Evolutionary conservation across 345 rosid genomes (phyloP).

Genomic region (Salix exigua): DNA sequence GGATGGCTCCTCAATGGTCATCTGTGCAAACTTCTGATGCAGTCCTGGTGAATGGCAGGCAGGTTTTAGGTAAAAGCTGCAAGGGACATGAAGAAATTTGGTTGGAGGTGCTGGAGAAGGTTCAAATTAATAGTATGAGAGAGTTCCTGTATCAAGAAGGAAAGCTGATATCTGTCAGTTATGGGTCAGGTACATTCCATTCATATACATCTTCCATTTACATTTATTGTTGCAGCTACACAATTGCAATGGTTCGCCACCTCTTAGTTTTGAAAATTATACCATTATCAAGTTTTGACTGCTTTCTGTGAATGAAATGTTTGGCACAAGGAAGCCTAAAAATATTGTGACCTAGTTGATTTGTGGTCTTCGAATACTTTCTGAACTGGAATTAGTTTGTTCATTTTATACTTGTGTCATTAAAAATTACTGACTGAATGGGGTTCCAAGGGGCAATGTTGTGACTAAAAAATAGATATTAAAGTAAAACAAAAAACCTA

Average conservation of each 20-base stretch:
- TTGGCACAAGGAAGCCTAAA: background rate
- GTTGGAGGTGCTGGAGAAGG: conserved; percentile 66
- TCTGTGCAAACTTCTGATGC: conserved; percentile 23
- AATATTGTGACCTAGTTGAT: background rate
- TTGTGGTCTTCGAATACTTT: background rate
- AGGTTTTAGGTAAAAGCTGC: conserved; percentile 33
- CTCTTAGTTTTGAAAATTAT: background rate
- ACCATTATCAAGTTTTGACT: background rate
- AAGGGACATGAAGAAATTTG: conserved; percentile 73
- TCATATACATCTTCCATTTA: background rate
- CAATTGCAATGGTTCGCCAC: background rate
- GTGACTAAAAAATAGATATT: background rate
- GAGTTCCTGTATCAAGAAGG: conserved; percentile 85
- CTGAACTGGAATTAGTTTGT: background rate
- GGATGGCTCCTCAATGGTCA: conserved; percentile 34
- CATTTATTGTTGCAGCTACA: conserved; percentile 3
- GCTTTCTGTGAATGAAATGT: background rate
- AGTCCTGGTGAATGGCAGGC: conserved; percentile 20
- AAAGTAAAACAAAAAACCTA: background rate
- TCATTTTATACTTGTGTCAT: background rate
- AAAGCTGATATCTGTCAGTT: conserved; percentile 69
- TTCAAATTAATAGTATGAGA: conserved; percentile 46
- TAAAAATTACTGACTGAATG: background rate
- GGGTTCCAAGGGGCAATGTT: background rate
- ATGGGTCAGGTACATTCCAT: conserved; percentile 67